Percentiles rank a stretch among this genome's conserved stretches.
These are phyloP conservation scores for Elaeagnus macrophylla DNA, from an alignment of 306 rosid genomes.

Conservation along the genomic window DNA sequence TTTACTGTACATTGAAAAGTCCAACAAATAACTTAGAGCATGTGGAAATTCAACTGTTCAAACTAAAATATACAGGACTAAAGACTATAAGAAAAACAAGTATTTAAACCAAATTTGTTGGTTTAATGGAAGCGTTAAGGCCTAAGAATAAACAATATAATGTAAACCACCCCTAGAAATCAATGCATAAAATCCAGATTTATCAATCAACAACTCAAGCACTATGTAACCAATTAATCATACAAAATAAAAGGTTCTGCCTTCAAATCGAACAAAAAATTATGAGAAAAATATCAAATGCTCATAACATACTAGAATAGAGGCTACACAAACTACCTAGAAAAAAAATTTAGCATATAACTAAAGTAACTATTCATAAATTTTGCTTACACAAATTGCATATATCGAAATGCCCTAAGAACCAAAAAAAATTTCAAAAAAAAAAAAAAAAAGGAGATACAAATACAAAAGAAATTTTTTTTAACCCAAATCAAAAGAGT, in stretches of 20 bases:
- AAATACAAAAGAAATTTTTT: not conserved
- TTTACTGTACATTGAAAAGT: conserved; percentile 2
- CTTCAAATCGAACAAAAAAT: no score
- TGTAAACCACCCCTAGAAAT: no score
- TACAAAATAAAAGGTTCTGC: no score
- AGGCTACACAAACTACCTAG: not conserved
- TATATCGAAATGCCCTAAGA: conserved; percentile 2
- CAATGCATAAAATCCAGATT: not conserved
- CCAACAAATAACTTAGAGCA: conserved; percentile 1
- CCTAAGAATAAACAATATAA: not conserved
- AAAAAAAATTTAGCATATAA: not conserved
- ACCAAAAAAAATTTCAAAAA: not conserved
- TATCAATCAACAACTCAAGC: no score
- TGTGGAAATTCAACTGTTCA: not conserved
- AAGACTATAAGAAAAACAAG: not conserved
- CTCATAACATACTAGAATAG: not conserved
- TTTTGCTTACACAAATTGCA: not conserved
- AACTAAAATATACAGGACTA: conserved; percentile 1
- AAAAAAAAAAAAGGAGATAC: not conserved
- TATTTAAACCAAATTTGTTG: conserved; percentile 36
- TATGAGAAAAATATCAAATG: not conserved
- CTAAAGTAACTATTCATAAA: not conserved
- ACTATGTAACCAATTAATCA: no score
- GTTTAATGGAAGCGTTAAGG: conserved; percentile 40
- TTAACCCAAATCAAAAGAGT: not conserved